A percentile compares a stretch with the other conserved stretches of the same genome.
Conservation (phyloP, 2,329 filamentous ascomycete genomes). For the Colletotrichum ledebouriae region DNA sequence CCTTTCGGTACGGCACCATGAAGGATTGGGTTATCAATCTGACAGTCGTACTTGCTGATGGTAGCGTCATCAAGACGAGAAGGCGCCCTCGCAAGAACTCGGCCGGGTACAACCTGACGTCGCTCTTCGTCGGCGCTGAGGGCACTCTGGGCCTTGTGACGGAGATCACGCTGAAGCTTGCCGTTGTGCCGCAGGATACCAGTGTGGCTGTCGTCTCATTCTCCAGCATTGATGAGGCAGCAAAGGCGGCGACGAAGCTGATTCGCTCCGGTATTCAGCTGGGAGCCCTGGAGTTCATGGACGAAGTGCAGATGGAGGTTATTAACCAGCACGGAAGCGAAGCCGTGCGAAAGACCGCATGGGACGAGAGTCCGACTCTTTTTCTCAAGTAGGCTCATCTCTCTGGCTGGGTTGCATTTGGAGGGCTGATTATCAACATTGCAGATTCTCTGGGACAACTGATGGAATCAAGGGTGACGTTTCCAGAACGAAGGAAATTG, state of each 20-base stretch:
- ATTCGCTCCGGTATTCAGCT: slow-evolving; percentile 76
- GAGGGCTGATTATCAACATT: neutral
- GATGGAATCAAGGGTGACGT: slow-evolving; percentile 71
- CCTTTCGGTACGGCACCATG: slow-evolving; percentile 79
- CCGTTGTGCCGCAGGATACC: slow-evolving; percentile 72
- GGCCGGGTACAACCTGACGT: slow-evolving; percentile 79
- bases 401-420: neutral
- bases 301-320: slow-evolving; percentile 76
- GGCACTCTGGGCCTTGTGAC: slow-evolving; percentile 80
- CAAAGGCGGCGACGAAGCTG: slow-evolving; percentile 72
- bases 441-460: slow-evolving; percentile 73
- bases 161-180: slow-evolving; percentile 77
- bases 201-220: slow-evolving; percentile 76
- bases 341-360: slow-evolving; percentile 62
- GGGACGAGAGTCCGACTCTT: slow-evolving; percentile 78
- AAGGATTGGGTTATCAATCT: slow-evolving; percentile 81
- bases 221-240: slow-evolving; percentile 70
- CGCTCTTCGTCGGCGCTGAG: slow-evolving; percentile 78
- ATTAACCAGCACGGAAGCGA: slow-evolving; percentile 74
- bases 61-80: slow-evolving; percentile 75
- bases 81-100: slow-evolving; percentile 76
- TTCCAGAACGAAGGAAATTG: slow-evolving; percentile 68
- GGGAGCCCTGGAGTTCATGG: slow-evolving; percentile 75
- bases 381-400: slow-evolving; percentile 72
- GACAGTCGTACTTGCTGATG: slow-evolving; percentile 79